Percentiles rank a stretch among this genome's conserved stretches.
Conservation (phyloP, 305 asterid genomes). For the Fraxinus velutina region DNA sequence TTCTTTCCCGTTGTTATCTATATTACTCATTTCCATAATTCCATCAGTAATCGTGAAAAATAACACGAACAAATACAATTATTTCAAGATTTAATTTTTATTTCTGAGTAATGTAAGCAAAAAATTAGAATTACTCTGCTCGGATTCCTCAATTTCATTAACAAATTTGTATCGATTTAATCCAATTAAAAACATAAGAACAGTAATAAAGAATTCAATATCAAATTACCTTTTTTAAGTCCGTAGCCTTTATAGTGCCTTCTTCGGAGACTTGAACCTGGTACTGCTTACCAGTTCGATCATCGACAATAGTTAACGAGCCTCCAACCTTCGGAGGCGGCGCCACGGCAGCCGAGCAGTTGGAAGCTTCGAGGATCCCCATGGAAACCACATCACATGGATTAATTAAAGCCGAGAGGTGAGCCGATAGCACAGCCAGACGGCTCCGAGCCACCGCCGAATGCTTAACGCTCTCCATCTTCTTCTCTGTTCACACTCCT, state of each 20-base stretch:
- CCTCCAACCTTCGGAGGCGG: conserved; percentile 73
- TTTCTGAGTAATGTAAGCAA: background rate
- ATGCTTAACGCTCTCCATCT: conserved; percentile 48
- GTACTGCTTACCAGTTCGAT: conserved; percentile 73
- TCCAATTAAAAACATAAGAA: background rate
- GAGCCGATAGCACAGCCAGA: conserved; percentile 77
- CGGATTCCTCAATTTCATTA: background rate
- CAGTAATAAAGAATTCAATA: background rate
- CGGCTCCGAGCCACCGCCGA: conserved; percentile 68
- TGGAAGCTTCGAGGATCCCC: conserved; percentile 39
- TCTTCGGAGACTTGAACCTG: conserved; percentile 80
- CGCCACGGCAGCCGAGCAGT: conserved; percentile 47
- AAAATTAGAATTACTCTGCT: background rate
- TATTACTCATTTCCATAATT: conserved; percentile 22
- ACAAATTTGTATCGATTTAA: background rate
- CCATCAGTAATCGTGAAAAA: conserved; percentile 18
- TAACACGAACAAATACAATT: background rate
- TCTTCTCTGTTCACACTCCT: background rate
- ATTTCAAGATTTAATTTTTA: background rate
- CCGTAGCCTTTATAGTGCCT: conserved; percentile 83
- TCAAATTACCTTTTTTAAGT: conserved; percentile 63
- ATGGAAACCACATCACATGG: conserved; percentile 26
- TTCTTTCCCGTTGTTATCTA: conserved; percentile 72
- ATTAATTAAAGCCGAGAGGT: conserved; percentile 44
- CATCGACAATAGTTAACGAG: conserved; percentile 59